A percentile compares a stretch with the other conserved stretches of the same genome.
Conservation (phyloP, 192 early-diverging fungal genomes). For the Umbelopsis ramanniana region DNA sequence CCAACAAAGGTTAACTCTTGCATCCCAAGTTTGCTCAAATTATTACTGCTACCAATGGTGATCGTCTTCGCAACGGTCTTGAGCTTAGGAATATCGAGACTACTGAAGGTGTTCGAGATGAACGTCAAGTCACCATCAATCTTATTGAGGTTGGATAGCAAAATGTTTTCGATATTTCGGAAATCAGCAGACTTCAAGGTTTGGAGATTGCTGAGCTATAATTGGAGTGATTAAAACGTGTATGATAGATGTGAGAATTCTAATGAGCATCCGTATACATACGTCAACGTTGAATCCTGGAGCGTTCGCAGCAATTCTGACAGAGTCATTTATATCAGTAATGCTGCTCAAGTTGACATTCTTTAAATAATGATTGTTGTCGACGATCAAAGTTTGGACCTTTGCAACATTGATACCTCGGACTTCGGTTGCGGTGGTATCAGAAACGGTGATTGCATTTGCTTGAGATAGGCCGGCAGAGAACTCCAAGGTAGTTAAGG, state of each 20-base stretch:
- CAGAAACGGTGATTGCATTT: constrained; percentile 31
- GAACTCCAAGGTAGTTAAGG: constrained; percentile 27
- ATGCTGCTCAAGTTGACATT: constrained; percentile 24
- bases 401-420: constrained; percentile 24
- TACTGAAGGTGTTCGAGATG: constrained; percentile 58
- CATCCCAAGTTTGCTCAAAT: constrained; percentile 61
- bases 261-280: background rate
- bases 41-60: constrained; percentile 59
- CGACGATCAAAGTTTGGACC: constrained; percentile 24
- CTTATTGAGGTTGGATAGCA: constrained; percentile 47
- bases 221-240: background rate
- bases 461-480: constrained; percentile 36
- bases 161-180: constrained; percentile 51
- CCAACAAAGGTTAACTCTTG: constrained; percentile 58
- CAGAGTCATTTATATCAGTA: background rate
- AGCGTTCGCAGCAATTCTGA: constrained; percentile 31
- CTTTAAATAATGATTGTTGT: constrained; percentile 37
- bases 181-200: constrained; percentile 63
- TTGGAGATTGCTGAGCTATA: constrained; percentile 26
- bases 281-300: constrained; percentile 30
- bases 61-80: constrained; percentile 56
- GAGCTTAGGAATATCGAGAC: constrained; percentile 52
- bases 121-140: constrained; percentile 62
- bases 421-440: constrained; percentile 29
- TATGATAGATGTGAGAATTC: background rate